Conservation (phyloP, 495 filamentous ascomycete genomes). For the Hyaloscypha hepaticicola region DNA sequence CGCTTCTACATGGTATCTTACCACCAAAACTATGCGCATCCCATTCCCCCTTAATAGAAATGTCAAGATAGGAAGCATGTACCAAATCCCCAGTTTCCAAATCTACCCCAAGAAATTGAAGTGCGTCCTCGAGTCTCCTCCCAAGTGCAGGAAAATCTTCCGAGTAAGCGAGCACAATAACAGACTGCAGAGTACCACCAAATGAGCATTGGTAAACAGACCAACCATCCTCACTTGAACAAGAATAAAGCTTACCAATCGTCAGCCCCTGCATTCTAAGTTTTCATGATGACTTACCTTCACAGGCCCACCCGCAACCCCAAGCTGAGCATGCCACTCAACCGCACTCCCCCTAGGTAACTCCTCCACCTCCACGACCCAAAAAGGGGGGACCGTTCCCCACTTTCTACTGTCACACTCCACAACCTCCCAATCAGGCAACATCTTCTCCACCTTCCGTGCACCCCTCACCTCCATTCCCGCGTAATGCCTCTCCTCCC, state of each 20-base stretch:
- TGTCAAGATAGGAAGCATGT: conserved; percentile 21
- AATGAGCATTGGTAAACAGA: conserved; percentile 20
- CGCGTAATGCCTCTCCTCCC: conserved; percentile 26
- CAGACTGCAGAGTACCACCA: conserved; percentile 6
- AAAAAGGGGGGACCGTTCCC: conserved; percentile 56
- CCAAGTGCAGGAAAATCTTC: neutral
- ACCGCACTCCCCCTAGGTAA: conserved; percentile 67
- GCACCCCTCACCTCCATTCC: conserved; percentile 15
- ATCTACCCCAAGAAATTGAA: neutral
- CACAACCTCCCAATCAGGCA: conserved; percentile 28
- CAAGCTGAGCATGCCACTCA: conserved; percentile 63
- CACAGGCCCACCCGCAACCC: conserved; percentile 20
- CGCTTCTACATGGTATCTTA: conserved; percentile 21
- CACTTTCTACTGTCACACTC: neutral
- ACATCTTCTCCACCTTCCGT: neutral
- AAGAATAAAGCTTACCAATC: conserved; percentile 6
- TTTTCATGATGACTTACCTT: conserved; percentile 16
- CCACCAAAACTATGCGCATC: neutral
- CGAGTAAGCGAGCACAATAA: conserved; percentile 9
- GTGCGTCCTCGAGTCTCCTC: conserved; percentile 7
- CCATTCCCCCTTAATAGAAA: neutral
- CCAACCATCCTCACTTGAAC: neutral
- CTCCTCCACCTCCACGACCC: conserved; percentile 69
- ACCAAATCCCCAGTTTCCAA: neutral
- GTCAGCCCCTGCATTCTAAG: neutral